A percentile compares a stretch with the other conserved stretches of the same genome.
Conservation (phyloP, 1,139 yeast species). For the Kodamaea arcana region DNA sequence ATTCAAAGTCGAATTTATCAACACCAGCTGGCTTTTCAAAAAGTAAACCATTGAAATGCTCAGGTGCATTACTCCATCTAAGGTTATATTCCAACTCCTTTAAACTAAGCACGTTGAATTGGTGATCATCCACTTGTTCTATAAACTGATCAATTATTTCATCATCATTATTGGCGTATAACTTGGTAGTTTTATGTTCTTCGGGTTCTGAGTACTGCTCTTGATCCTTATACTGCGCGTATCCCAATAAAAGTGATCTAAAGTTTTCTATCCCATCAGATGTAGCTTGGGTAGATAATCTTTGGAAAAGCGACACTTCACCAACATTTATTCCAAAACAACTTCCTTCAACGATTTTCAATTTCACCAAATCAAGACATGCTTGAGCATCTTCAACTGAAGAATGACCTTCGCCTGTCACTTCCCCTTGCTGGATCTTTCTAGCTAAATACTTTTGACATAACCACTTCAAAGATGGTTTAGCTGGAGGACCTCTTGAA, state of each 20-base stretch:
- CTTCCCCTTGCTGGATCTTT: conserved; percentile 57
- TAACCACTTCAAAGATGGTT: conserved; percentile 72
- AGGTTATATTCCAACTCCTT: conserved; percentile 53
- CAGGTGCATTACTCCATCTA: conserved; percentile 19
- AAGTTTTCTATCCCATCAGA: conserved; percentile 4
- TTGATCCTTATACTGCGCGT: conserved; percentile 15
- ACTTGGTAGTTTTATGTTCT: conserved; percentile 18
- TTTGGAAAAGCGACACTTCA: conserved; percentile 29
- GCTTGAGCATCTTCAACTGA: conserved; percentile 83
- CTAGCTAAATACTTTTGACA: conserved; percentile 51
- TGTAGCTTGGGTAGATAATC: conserved; percentile 13
- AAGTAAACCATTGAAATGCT: conserved; percentile 9
- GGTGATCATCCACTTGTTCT: conserved; percentile 30
- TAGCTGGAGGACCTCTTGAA: conserved; percentile 71
- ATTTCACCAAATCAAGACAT: conserved; percentile 70
- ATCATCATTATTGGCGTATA: conserved; percentile 54
- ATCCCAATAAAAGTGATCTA: conserved; percentile 40
- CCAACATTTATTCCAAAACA: conserved; percentile 55
- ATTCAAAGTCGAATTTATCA: conserved; percentile 2
- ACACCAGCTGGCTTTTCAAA: conserved; percentile 1
- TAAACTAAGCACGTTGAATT: conserved; percentile 52
- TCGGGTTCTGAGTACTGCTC: conserved; percentile 19
- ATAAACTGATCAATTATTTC: conserved; percentile 46
- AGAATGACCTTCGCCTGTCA: conserved; percentile 65
- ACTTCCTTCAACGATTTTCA: conserved; percentile 64